Conservation (phyloP, 2,329 filamentous ascomycete species). For the Pseudogymnoascus sp. region DNA sequence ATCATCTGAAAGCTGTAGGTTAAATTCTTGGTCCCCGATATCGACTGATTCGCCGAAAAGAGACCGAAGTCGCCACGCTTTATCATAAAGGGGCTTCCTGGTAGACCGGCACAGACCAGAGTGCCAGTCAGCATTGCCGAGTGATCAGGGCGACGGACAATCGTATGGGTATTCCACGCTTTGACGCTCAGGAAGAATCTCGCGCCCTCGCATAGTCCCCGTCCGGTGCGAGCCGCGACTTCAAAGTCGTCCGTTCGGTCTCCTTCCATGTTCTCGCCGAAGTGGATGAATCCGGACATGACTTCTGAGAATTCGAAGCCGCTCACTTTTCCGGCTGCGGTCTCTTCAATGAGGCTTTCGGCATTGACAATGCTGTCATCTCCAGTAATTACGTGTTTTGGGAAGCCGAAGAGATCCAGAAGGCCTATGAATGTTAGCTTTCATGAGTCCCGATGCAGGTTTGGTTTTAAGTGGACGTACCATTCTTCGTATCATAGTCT, state of each 20-base stretch:
- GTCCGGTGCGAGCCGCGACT: slow-evolving; percentile 43
- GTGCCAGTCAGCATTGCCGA: slow-evolving; percentile 49
- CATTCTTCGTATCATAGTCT: slow-evolving; percentile 37
- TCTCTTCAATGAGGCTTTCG: slow-evolving; percentile 29
- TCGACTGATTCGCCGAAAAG: slow-evolving; percentile 44
- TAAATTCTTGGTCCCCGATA: slow-evolving; percentile 50
- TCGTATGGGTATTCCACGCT: slow-evolving; percentile 42
- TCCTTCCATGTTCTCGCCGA: slow-evolving; percentile 32
- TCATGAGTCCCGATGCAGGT: slow-evolving; percentile 1
- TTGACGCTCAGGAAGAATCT: slow-evolving; percentile 53
- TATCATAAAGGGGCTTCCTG: slow-evolving; percentile 53
- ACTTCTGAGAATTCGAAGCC: slow-evolving; percentile 56
- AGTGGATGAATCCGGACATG: slow-evolving; percentile 54
- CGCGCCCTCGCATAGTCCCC: slow-evolving; percentile 46
- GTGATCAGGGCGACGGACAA: slow-evolving; percentile 41
- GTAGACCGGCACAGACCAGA: slow-evolving; percentile 47
- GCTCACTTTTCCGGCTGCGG: slow-evolving; percentile 29
- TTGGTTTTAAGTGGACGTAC: background rate
- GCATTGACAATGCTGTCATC: slow-evolving; percentile 35
- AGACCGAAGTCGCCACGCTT: slow-evolving; percentile 49
- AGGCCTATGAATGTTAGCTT: slow-evolving; percentile 22
- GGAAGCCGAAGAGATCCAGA: slow-evolving; percentile 48
- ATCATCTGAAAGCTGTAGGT: slow-evolving; percentile 55
- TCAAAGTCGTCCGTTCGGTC: slow-evolving; percentile 45
- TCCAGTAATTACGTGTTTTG: slow-evolving; percentile 29